Evolutionary conservation across 257 asterid genomes (phyloP), one percentile per base, ranked within the genome.

Genomic region (Salvia splendens): DNA sequence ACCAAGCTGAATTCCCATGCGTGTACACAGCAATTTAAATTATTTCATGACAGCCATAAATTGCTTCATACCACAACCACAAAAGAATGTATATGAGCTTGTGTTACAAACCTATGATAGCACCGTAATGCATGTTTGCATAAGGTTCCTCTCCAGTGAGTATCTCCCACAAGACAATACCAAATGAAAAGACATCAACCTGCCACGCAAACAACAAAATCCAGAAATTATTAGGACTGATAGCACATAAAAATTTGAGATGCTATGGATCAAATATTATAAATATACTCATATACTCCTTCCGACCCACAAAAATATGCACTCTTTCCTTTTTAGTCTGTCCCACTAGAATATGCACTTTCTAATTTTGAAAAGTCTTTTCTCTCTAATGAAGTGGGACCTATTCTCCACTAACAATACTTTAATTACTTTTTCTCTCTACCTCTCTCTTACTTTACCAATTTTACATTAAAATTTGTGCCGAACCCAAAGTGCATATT

Each of bases 81-180:
- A 74, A 36, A 24, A 24, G 56, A 47, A 48, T 24, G 51, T 61
- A 61, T 20, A 43, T 52, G 43, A 47, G 8, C 2, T 12, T 4
- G 48, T n/a, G 59, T 33, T 15, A 67, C 72, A 20, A 61, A 74
- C 79, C 97, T 81, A 90, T 91, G 77, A 91, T 91, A 63, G 96
- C 96, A 40, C 98, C 98, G 51, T 89, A 91, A 79, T 91, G 95
- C 98, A 91, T 91, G 84, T 81, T 91, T 61, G 95, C 95, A 49
- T 91, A 91, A 79, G 98, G 98, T 77, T 91, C 98, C 75, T 91
- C 98, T 12, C 98, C 98, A 4, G 96, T 89, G 68, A 91, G 98
- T 69, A 91, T 91, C 98, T 89, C 98, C 98, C 98, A 91, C 83
- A 91, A 72, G 64, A 91, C 95, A 77, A 91, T 87, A 46, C 98